Base-by-base conservation (phyloP, 1,139 yeast species). In the Geotrichum reessii region DNA sequence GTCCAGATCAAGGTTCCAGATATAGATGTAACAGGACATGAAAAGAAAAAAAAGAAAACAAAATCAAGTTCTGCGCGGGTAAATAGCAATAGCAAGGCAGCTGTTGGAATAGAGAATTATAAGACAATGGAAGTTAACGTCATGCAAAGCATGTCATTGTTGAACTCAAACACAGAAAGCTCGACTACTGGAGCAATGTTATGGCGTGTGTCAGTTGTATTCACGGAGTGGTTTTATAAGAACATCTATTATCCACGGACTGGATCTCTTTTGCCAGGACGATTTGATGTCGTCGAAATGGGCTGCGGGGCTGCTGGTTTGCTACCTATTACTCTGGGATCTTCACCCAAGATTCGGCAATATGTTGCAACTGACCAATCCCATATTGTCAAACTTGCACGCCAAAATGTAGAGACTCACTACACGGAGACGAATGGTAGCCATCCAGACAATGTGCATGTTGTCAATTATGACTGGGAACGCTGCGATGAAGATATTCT, bases 301-400 rank as follows among this genome's bases (percentile, higher is more conserved):
- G 95, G 95, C 0, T 71, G 87, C 17, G 95, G 95, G 0, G 80
- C 80, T 0, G 78, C 85, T 0, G 91, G 86, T 0, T 69, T 85
- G 0, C 69, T 82, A 28, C 83, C 83, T 0, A 69, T 79, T 3
- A 68, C 77, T 0, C 61, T 86, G 14, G 82, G 55, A 80, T 0
- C 75, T 76, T 12, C 42, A 22, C 19, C 47, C 0, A 50, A 58
- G 12, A 73, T 76, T 9, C 55, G 64, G 0, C 67, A 68, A 25
- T 85, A 76, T 63, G 69, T 85, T 0, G 85, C 87, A 1, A 81
- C 88, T 0, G 95, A 86, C 67, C 92, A 86, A 65, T 71, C 71
- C 44, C 84, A 79, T 58, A 66, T 86, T 14, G 66, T 85, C 52
- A 84, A 82, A 66, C 71, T 84, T 2, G 68, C 84, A 53, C 71